These are phyloP conservation scores for Nakazawaea ambrosiae DNA, from an alignment of 805 yeast species.

Conservation along the genomic window DNA sequence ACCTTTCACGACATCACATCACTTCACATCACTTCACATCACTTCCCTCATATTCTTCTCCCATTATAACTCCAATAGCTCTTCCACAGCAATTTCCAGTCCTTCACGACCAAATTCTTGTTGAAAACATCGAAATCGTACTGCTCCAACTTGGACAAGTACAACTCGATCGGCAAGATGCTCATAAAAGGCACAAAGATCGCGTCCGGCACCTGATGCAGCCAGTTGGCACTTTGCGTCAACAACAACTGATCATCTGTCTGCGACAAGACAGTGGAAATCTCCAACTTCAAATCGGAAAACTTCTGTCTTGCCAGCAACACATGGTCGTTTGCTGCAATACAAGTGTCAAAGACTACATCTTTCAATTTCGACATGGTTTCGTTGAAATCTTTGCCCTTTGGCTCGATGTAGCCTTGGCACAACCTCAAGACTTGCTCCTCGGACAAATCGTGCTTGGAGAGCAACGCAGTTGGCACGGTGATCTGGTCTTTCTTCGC, in stretches of 20 bases:
- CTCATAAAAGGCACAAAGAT: slow-evolving; percentile 62
- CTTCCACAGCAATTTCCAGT: slow-evolving; percentile 63
- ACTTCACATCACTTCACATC: neutral
- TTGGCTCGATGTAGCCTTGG: slow-evolving; percentile 34
- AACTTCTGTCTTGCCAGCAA: slow-evolving; percentile 59
- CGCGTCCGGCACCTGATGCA: slow-evolving; percentile 49
- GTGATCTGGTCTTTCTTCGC: slow-evolving; percentile 46
- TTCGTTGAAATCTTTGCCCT: slow-evolving; percentile 20
- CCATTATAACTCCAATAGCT: slow-evolving; percentile 39
- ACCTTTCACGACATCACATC: too few species aligned
- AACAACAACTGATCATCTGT: slow-evolving; percentile 19
- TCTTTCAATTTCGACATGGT: slow-evolving; percentile 37
- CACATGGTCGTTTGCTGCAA: slow-evolving; percentile 74
- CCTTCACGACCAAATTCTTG: slow-evolving; percentile 37
- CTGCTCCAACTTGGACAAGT: slow-evolving; percentile 52
- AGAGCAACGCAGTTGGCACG: slow-evolving; percentile 58
- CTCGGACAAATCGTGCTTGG: slow-evolving; percentile 48
- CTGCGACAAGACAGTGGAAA: slow-evolving; percentile 23
- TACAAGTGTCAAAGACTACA: slow-evolving; percentile 62
- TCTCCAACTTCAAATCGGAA: slow-evolving; percentile 27
- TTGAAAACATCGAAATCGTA: slow-evolving; percentile 55
- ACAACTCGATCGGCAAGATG: slow-evolving; percentile 58
- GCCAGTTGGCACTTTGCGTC: slow-evolving; percentile 31
- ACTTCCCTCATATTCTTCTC: neutral
- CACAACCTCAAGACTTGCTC: slow-evolving; percentile 48